Percentiles rank a stretch among this genome's conserved stretches.
phyloP scores from a whole-genome alignment of 305 asterid species.

The Fraxinus angustifolia region DNA sequence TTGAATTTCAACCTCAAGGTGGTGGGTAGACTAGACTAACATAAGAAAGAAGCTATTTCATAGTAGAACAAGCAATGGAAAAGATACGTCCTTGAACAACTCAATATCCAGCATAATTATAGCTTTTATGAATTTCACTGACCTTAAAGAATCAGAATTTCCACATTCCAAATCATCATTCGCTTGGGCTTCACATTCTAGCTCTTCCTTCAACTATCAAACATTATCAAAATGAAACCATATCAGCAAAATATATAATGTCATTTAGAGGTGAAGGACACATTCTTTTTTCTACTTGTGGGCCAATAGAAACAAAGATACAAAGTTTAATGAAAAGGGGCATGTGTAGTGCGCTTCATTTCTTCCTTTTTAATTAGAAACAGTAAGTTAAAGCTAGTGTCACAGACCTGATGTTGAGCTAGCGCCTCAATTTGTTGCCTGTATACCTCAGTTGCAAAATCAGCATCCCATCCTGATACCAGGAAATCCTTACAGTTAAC shows the following conservation, averaged over 20 bases:
- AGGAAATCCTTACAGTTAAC: constrained; percentile 24
- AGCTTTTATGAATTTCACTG: constrained; percentile 20
- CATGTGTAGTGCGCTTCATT: background rate
- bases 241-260: constrained; percentile 20
- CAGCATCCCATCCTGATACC: constrained; percentile 92
- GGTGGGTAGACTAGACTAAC: background rate
- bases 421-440: constrained; percentile 87
- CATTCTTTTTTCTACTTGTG: background rate
- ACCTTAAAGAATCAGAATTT: constrained; percentile 63
- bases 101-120: constrained; percentile 2
- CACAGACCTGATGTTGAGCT: constrained; percentile 83
- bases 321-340: background rate
- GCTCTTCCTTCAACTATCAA: constrained; percentile 76
- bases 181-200: constrained; percentile 85
- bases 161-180: constrained; percentile 78
- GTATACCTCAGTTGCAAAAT: constrained; percentile 93
- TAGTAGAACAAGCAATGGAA: background rate
- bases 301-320: background rate
- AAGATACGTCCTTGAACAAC: background rate
- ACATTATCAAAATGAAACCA: constrained; percentile 18
- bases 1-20: background rate
- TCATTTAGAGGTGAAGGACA: constrained; percentile 6
- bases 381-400: constrained; percentile 9
- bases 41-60: constrained; percentile 3
- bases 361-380: constrained; percentile 8